Evolutionary conservation across 2,329 filamentous ascomycete species (phyloP), one percentile per base, ranked within the genome.

Genomic region (Talaromyces amestolkiae): DNA sequence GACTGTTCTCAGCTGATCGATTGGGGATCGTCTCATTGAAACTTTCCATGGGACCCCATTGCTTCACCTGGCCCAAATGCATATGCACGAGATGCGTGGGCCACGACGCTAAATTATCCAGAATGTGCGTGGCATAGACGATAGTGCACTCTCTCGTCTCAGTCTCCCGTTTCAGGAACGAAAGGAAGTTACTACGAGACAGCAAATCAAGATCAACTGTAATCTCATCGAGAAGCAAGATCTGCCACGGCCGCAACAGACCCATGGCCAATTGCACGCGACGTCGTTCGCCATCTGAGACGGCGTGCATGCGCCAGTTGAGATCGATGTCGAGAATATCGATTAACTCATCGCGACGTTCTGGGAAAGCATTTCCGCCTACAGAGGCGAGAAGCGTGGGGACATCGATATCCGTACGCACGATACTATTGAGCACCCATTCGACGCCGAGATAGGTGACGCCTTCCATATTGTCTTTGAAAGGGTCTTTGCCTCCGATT

Each of bases 231-330:
- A 99, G 85, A 62, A 99, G 83, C 33, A 99, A 82, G 3, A 99
- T 90, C 11, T 87, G 89, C 95, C 95, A 99, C 0, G 95, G 95
- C 3, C 94, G 85, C 53, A 99, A 79, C 9, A 99, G 83, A 0
- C 95, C 95, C 95, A 99, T 99, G 67, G 93, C 93, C 8, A 99
- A 84, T 82, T 99, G 95, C 6, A 99, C 95, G 19, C 95, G 85
- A 17, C 95, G 85, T 17, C 95, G 82, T 82, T 99, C 95, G 61
- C 95, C 95, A 74, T 99, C 95, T 1, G 88, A 92, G 6, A 99
- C 94, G 56, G 93, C 91, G 77, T 97, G 93, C 91, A 99, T 95
- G 72, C 93, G 91, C 95, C 95, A 99, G 67, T 84, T 81, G 15
- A 91, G 83, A 80, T 99, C 95, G 70, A 99, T 93, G 76, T 99